Evolutionary conservation across 768 basidiomycete species (phyloP), one percentile per base, ranked within the genome.

Genomic region (Russula sp.): DNA sequence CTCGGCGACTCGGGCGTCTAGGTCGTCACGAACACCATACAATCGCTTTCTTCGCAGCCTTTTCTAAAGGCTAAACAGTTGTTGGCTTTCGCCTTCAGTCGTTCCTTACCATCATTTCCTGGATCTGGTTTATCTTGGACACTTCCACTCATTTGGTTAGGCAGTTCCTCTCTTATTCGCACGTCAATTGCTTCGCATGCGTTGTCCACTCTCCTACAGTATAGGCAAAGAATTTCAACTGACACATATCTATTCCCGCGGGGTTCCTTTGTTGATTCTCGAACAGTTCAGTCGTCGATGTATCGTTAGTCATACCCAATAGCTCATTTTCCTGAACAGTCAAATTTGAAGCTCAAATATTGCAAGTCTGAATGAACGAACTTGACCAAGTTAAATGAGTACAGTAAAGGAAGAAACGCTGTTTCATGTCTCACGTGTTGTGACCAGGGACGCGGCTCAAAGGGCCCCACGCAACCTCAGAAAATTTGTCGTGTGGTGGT

Each of bases 111-210:
- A 22, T 57, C 55, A 1, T 42, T 57, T 40, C 1, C n/a, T 51
- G 26, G 30, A 16, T 50, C 57, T 28, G 46, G 26, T 63, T 46
- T 46, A 26, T 38, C 11, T 30, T 42, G 28, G 56, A 51, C 48
- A 40, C 22, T 42, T 32, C 50, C 46, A 57, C 38, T 42, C 55
- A 32, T 62, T 62, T 57, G 42, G 54, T 22, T 49, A 48, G 44
- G 48, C 34, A 34, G 32, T 34, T 34, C 52, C 42, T 5, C 2
- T 34, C 24, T 48, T 14, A n/a, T 61, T 61, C 54, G 36, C 20
- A 57, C 26, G 54, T 62, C 48, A 5, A 8, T 8, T 11, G 34
- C 46, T 49, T 56, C 7, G n/a, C 26, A 53, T 52, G 1, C 38
- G n/a, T 55, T 38, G 34, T n/a, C 0, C n/a, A 22, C 8, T 26